phyloP scores from a whole-genome alignment of 2,329 filamentous ascomycete genomes.

The Lojkania enalia region DNA sequence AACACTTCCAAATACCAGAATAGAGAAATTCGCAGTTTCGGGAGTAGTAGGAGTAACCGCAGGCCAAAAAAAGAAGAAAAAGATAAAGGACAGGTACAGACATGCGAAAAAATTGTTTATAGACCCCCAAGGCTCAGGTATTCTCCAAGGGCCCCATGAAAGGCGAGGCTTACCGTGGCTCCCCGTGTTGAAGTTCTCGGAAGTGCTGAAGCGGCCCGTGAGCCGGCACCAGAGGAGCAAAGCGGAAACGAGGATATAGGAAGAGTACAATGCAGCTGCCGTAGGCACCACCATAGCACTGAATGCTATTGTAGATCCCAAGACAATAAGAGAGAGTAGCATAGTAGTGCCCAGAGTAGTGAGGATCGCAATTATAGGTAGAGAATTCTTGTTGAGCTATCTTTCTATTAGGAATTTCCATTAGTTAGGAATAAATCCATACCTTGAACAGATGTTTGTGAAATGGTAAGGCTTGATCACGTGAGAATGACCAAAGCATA shows the following conservation, averaged over 20 bases:
- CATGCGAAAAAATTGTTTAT: slow-evolving; percentile 30
- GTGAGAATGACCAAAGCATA: slow-evolving; percentile 8
- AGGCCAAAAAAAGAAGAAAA: slow-evolving; percentile 38
- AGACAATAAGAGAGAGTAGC: background rate
- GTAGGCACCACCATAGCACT: background rate
- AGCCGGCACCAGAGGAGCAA: slow-evolving; percentile 1
- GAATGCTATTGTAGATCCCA: slow-evolving; percentile 1
- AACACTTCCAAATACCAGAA: slow-evolving; percentile 24
- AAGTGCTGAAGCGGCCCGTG: background rate
- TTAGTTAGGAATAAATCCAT: too few relatives aligned
- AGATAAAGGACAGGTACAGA: slow-evolving; percentile 25
- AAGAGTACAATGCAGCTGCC: background rate
- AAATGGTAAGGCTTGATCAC: slow-evolving; percentile 15
- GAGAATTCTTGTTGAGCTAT: background rate
- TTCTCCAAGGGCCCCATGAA: slow-evolving; percentile 30
- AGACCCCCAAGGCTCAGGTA: slow-evolving; percentile 22
- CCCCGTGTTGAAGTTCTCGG: background rate
- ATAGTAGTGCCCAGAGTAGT: background rate
- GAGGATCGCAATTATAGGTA: background rate
- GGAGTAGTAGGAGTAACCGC: slow-evolving; percentile 18
- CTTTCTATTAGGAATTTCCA: background rate
- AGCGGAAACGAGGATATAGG: slow-evolving; percentile 1
- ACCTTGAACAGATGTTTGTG: background rate
- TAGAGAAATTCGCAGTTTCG: slow-evolving; percentile 34
- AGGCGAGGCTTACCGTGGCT: background rate